These are phyloP conservation scores for Nicotiana undulata DNA, from an alignment of 257 asterid species.

Conservation along the genomic window DNA sequence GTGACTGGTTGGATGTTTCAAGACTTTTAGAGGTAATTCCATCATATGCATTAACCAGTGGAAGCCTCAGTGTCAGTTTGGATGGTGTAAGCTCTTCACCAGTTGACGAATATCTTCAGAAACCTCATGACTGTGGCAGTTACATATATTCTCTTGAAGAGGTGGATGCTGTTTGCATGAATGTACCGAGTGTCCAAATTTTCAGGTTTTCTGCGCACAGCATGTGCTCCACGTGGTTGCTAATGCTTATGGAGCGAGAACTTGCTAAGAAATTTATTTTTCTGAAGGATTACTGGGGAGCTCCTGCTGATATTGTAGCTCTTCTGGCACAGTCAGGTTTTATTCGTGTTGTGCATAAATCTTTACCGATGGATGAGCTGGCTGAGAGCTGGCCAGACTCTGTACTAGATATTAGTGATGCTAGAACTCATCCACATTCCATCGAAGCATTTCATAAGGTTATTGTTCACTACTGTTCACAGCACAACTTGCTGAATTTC, in stretches of 20 bases:
- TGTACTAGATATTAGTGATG: slow-evolving; percentile 40
- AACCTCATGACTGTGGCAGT: slow-evolving; percentile 30
- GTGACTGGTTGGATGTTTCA: slow-evolving; percentile 83
- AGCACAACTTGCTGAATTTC: slow-evolving; percentile 75
- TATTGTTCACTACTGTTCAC: slow-evolving; percentile 60
- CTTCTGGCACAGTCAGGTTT: slow-evolving; percentile 85
- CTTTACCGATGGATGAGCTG: slow-evolving; percentile 35
- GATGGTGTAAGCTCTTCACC: slow-evolving; percentile 45
- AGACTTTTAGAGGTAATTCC: slow-evolving; percentile 79
- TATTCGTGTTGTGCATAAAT: slow-evolving; percentile 31
- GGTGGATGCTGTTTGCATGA: slow-evolving; percentile 58
- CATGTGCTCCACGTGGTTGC: slow-evolving; percentile 60
- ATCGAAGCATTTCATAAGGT: slow-evolving; percentile 72
- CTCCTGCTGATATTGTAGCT: slow-evolving; percentile 55
- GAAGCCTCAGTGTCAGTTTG: slow-evolving; percentile 66
- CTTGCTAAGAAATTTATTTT: slow-evolving; percentile 70
- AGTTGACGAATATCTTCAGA: slow-evolving; percentile 39
- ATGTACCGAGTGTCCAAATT: slow-evolving; percentile 59
- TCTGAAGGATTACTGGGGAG: slow-evolving; percentile 70
- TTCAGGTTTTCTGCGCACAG: slow-evolving; percentile 54
- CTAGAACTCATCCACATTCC: slow-evolving; percentile 45
- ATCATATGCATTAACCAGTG: slow-evolving; percentile 58
- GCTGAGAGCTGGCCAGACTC: slow-evolving; percentile 47
- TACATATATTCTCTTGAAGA: slow-evolving; percentile 61
- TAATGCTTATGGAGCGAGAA: slow-evolving; percentile 74